A percentile compares a stretch with the other conserved stretches of the same genome.
These are phyloP conservation scores for Maudiozyma bulderi DNA, from an alignment of 805 yeast species.

Conservation along the genomic window DNA sequence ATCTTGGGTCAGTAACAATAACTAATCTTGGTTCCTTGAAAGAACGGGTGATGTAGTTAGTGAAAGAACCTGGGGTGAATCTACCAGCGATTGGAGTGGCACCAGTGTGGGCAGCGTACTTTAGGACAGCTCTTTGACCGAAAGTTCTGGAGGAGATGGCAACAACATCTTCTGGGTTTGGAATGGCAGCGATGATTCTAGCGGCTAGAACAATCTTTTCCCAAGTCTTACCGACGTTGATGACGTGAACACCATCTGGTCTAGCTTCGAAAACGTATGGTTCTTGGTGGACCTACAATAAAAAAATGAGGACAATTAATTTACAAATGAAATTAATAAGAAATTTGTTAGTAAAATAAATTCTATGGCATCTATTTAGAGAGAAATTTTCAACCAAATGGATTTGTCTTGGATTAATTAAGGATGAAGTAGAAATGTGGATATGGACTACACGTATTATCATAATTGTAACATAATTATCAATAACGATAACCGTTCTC, in stretches of 20 bases:
- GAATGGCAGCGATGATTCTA: slow-evolving; percentile 98
- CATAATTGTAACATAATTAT: no score
- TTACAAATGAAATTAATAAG: background rate
- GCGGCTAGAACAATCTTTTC: slow-evolving; percentile 99
- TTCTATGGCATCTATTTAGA: slow-evolving; percentile 5
- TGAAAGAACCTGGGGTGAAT: slow-evolving; percentile 99
- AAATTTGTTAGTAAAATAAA: slow-evolving; percentile 1
- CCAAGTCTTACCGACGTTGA: slow-evolving; percentile 99
- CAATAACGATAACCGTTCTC: no score
- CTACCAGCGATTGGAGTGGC: slow-evolving; percentile 99
- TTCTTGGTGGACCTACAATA: slow-evolving; percentile 11
- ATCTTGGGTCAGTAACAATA: slow-evolving; percentile 99
- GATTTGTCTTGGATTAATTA: no score
- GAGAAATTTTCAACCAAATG: background rate
- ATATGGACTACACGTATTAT: no score
- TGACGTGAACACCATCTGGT: slow-evolving; percentile 98
- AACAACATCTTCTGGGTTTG: slow-evolving; percentile 96
- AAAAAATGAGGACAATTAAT: slow-evolving; percentile 1
- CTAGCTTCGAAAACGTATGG: slow-evolving; percentile 90
- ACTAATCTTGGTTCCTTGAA: slow-evolving; percentile 99
- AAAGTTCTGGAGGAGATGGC: slow-evolving; percentile 98
- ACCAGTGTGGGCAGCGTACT: slow-evolving; percentile 99
- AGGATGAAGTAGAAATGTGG: no score
- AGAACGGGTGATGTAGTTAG: slow-evolving; percentile 99
- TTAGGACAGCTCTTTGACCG: slow-evolving; percentile 99